phyloP scores from a whole-genome alignment of 2,329 filamentous ascomycete species.

The Fusarium fujikuroi region DNA sequence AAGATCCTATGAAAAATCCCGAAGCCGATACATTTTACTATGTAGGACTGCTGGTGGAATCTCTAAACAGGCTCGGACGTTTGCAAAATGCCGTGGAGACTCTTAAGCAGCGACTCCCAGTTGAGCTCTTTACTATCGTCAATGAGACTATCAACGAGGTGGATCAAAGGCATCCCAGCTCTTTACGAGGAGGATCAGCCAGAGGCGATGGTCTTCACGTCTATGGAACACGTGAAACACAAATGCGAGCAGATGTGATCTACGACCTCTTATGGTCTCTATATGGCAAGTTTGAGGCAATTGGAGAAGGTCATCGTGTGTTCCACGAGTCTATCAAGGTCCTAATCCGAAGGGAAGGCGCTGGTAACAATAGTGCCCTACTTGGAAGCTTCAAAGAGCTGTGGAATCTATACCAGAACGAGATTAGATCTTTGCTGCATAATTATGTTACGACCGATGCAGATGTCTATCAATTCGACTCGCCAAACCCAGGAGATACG shows the following conservation, averaged over 20 bases:
- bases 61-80: conserved; percentile 87
- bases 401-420: conserved; percentile 98
- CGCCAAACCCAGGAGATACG: conserved; percentile 60
- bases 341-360: conserved; percentile 83
- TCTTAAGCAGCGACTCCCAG: conserved; percentile 90
- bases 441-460: conserved; percentile 96
- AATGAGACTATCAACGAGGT: conserved; percentile 96
- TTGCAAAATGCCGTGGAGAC: conserved; percentile 88
- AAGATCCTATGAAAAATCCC: conserved; percentile 92
- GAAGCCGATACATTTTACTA: conserved; percentile 97
- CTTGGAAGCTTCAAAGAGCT: conserved; percentile 93
- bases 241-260: conserved; percentile 84
- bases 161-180: conserved; percentile 90
- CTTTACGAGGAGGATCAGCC: conserved; percentile 67
- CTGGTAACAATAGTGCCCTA: conserved; percentile 70
- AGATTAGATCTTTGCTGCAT: conserved; percentile 92
- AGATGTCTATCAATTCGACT: conserved; percentile 73
- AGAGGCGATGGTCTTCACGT: conserved; percentile 68
- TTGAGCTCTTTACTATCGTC: conserved; percentile 92
- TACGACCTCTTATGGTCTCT: conserved; percentile 92
- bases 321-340: conserved; percentile 92
- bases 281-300: conserved; percentile 97
- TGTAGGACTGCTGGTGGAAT: conserved; percentile 85
- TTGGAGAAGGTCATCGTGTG: conserved; percentile 93
- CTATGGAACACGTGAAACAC: conserved; percentile 76